These are phyloP conservation scores for Rickenella mellea DNA, from an alignment of 768 basidiomycete genomes.

Conservation along the genomic window DNA sequence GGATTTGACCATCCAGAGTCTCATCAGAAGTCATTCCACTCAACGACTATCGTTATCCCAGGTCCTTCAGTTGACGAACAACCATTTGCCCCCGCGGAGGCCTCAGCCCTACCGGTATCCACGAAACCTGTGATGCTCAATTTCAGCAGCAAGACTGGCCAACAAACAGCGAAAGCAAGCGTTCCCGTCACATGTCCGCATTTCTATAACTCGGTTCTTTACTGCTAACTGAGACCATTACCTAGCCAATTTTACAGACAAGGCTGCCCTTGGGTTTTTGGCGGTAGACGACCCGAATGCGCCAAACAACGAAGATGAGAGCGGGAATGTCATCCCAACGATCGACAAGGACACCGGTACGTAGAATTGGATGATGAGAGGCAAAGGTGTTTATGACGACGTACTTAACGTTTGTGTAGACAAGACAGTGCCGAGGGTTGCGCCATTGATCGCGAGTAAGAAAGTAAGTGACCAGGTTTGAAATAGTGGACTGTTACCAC, in stretches of 20 bases:
- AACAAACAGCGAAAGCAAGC: not conserved
- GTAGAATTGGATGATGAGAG: constrained; percentile 19
- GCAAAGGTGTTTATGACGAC: constrained; percentile 12
- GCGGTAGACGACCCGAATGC: constrained; percentile 44
- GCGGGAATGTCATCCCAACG: constrained; percentile 11
- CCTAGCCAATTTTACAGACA: not conserved
- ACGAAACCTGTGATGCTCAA: constrained; percentile 76
- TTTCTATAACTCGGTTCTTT: not conserved
- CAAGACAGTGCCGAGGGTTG: constrained; percentile 56
- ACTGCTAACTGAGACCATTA: not conserved
- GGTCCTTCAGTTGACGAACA: too few relatives aligned
- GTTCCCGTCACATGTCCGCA: too few relatives aligned
- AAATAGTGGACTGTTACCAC: constrained; percentile 3
- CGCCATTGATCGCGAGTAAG: constrained; percentile 75
- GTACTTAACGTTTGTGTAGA: constrained; percentile 28
- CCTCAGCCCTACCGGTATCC: constrained; percentile 63
- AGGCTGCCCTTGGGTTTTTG: constrained; percentile 49
- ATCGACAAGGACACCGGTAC: constrained; percentile 30
- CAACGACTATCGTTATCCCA: not conserved
- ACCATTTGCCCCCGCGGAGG: constrained; percentile 35
- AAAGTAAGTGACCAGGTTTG: constrained; percentile 43
- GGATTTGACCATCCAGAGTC: not conserved
- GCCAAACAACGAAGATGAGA: constrained; percentile 13
- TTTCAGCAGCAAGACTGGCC: constrained; percentile 39
- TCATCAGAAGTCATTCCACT: not conserved